phyloP scores from a whole-genome alignment of 2,329 filamentous ascomycete species.

The Harringtonia aguacate region DNA sequence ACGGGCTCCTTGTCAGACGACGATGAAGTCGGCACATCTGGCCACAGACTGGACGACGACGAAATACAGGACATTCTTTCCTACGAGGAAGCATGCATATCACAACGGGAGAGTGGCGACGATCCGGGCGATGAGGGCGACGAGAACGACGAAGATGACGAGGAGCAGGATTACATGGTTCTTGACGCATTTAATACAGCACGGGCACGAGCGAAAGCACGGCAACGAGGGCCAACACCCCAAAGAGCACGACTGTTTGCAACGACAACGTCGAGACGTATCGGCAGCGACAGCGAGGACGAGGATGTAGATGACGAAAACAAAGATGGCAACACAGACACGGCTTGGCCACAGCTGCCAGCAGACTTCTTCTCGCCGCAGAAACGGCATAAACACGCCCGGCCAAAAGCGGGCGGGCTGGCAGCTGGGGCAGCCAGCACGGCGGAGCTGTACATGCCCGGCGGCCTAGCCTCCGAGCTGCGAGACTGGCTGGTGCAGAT shows the following conservation, averaged over 20 bases:
- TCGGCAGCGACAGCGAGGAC: neutral
- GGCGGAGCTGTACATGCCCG: slow-evolving; percentile 20
- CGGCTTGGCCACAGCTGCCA: neutral
- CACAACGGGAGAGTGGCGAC: neutral
- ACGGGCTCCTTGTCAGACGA: too few species aligned
- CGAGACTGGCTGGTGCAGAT: slow-evolving; percentile 34
- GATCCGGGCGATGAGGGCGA: too few species aligned
- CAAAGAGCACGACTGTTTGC: slow-evolving; percentile 4
- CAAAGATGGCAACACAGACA: neutral
- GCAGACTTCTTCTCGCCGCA: slow-evolving; percentile 13
- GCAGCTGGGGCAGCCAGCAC: neutral
- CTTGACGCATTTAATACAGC: neutral
- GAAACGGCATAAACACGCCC: slow-evolving; percentile 8
- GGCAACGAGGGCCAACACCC: neutral
- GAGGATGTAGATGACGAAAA: neutral
- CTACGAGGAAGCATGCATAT: slow-evolving; percentile 1
- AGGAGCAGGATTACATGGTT: neutral
- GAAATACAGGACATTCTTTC: slow-evolving; percentile 5
- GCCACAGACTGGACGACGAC: neutral
- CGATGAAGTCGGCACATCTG: neutral
- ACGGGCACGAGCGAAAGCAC: neutral
- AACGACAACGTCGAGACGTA: neutral
- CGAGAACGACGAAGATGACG: neutral
- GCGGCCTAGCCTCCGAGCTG: slow-evolving; percentile 29
- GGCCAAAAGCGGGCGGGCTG: neutral